phyloP scores from a whole-genome alignment of 768 basidiomycete genomes.

The Phlebiopsis flavidoalba region DNA sequence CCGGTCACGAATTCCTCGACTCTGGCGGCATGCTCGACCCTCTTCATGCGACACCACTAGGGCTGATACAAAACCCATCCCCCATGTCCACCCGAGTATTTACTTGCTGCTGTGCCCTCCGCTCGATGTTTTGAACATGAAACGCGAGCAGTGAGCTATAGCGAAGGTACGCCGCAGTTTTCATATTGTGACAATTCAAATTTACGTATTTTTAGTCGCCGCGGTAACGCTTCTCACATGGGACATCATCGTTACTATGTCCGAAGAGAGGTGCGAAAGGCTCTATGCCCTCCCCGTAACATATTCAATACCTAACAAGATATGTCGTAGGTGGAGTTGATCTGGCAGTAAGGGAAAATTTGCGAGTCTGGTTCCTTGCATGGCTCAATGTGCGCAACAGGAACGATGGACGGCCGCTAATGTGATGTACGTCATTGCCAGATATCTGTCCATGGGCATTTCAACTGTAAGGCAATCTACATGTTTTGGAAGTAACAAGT shows the following conservation, averaged over 20 bases:
- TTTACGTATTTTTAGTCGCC: slow-evolving; percentile 3
- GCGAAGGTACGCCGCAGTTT: slow-evolving; percentile 4
- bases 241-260: slow-evolving; percentile 14
- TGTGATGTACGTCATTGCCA: slow-evolving; percentile 16
- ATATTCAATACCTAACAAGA: neutral
- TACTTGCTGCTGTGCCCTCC: neutral
- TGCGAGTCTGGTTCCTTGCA: neutral
- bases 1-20: no score
- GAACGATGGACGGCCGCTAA: slow-evolving; percentile 20
- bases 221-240: slow-evolving; percentile 13
- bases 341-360: slow-evolving; percentile 18
- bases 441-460: slow-evolving; percentile 20
- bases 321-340: slow-evolving; percentile 15
- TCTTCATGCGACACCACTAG: neutral
- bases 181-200: neutral
- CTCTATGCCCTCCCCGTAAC: neutral
- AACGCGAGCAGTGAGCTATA: slow-evolving; percentile 9
- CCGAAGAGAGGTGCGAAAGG: slow-evolving; percentile 15
- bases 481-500: neutral
- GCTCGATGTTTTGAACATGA: neutral
- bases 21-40: neutral
- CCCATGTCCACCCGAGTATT: neutral
- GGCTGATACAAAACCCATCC: neutral
- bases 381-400: neutral
- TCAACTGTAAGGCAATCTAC: slow-evolving; percentile 15